Base-by-base conservation (phyloP, 108 stramenopile genomes). In the Ochromonas danica region DNA sequence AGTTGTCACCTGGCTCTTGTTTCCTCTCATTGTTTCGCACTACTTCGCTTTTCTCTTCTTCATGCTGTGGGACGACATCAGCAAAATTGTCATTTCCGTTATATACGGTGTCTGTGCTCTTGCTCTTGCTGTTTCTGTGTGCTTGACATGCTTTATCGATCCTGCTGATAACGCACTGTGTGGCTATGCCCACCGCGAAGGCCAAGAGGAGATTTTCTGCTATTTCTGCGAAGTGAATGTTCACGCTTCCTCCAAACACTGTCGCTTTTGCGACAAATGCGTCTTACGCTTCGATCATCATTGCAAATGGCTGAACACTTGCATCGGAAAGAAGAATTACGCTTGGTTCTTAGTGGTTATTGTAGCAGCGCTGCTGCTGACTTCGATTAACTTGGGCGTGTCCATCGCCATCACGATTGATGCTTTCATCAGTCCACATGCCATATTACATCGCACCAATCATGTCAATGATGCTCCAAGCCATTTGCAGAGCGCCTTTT, bases 191-290 rank as follows among this genome's bases (percentile, higher is more conserved):
- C 17, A 51, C 45, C 22, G 45, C 22, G 6, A 51, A 51, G 6
- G 22, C 45, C 22, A 51, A 6, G 6, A 51, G 45, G 22, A 51
- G 45, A 67, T 67, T 31, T 31, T 10, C 31, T 67, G 63, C 31
- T 33, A 67, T 25, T 31, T 67, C 10, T 67, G 63, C 25, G 31
- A 67, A 36, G 25, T 25, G 10, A 6, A 22, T 67, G 63, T 67
- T 67, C 63, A 82, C 43, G 72, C 81, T 31, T 77, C 90, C 62
- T 89, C 91, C 45, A 94, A 93, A 93, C 95, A 96, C 74, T 96
- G 95, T 89, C 91, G 93, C 79, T 94, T 89, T 77, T 96, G 95
- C 82, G 89, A 96, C 81, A 96, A 96, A 80, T 96, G 95, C 83
- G 93, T 94, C 27, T 79, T 81, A 61, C 79, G 84, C n/a, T 96